These are phyloP conservation scores for Yamadazyma akitaensis DNA, from an alignment of 805 yeast genomes.

Conservation along the genomic window DNA sequence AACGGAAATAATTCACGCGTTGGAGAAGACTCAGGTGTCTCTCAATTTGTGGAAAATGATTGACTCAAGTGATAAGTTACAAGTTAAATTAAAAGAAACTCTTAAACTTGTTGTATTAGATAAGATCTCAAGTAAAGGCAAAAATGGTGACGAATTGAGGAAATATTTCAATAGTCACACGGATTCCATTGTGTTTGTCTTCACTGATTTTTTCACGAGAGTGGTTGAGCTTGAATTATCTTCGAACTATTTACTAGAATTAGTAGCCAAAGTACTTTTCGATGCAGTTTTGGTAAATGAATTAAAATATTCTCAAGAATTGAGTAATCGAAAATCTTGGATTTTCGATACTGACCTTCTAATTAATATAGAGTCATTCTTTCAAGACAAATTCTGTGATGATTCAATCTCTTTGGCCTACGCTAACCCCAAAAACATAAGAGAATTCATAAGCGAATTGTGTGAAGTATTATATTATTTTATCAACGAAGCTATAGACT, in stretches of 20 bases:
- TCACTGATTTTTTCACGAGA: conserved; percentile 25
- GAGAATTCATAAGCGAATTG: conserved; percentile 21
- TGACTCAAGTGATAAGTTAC: conserved; percentile 2
- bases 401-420: conserved; percentile 11
- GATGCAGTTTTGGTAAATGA: conserved; percentile 40
- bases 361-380: conserved; percentile 36
- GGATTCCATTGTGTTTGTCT: conserved; percentile 22
- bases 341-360: conserved; percentile 41
- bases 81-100: conserved; percentile 1
- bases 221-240: conserved; percentile 18
- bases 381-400: conserved; percentile 10
- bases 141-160: conserved; percentile 20
- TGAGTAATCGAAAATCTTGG: conserved; percentile 39
- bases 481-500: conserved; percentile 32
- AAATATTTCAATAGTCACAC: conserved; percentile 25
- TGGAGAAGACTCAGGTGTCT: conserved; percentile 45
- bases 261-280: conserved; percentile 23
- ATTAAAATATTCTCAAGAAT: conserved; percentile 26
- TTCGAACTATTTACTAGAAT: conserved; percentile 15
- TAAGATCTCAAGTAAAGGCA: neutral
- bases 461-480: conserved; percentile 34
- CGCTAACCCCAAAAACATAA: conserved; percentile 16
- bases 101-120: neutral
- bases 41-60: conserved; percentile 23
- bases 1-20: conserved; percentile 28